Evolutionary conservation across 2,329 filamentous ascomycete genomes (phyloP), one percentile per base, ranked within the genome.

Genomic region (Fusarium sp.): DNA sequence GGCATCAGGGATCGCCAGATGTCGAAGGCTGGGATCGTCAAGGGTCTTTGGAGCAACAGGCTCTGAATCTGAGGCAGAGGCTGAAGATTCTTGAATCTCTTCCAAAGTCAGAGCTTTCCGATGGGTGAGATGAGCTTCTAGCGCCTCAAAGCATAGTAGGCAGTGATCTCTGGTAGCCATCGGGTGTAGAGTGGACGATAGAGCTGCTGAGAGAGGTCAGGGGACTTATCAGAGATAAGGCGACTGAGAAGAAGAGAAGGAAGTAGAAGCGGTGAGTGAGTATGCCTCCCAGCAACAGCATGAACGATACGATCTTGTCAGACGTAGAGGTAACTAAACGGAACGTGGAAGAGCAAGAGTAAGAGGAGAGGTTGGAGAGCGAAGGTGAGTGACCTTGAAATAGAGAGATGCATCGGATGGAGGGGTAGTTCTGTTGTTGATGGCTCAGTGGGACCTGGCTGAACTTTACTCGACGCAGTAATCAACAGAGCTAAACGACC

Each of bases 121-220:
- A 72, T 88, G 85, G 75, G 94, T 89, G 75, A 97, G 93, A 69
- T 91, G 89, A 60, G 95, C 92, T 56, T 90, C 88, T 42, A 99
- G 90, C 44, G 88, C 88, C 84, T 99, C 96, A 86, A 99, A 98
- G 86, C 95, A 98, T 83, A 92, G 95, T 79, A 96, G 91, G 83
- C 95, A 98, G 83, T 98, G 96, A 67, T 92, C 92, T 77, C 89
- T 84, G 64, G 93, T 92, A 54, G 96, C 96, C 96, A 98, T 98
- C 40, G 75, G 54, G 54, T 60, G 65, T 66, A 40, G 43, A 52
- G 43, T 50, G 53, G 49, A 46, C 43, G 67, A 49, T 33, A 58
- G 50, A 56, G 38, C 46, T 38, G 25, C 28, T 46, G 40, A 52
- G 25, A 58, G 63, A 60, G 46, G 64, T 60, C 56, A 66, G 49